Conservation (phyloP, 1,284 basidiomycete genomes). For the Malassezia psittaci region DNA sequence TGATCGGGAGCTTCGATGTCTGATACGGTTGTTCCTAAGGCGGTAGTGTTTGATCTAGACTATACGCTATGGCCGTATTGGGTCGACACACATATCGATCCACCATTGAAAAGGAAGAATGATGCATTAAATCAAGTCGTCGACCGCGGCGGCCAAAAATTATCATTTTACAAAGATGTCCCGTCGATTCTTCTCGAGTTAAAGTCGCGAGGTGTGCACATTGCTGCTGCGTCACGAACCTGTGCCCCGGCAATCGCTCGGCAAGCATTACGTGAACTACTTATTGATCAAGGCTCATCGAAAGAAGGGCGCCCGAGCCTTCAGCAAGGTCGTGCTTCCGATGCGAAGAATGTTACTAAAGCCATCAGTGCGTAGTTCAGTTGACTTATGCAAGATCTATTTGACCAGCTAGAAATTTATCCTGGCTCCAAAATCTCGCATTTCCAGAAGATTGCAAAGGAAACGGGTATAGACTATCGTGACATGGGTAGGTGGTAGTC, state of each 20-base stretch:
- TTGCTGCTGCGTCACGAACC: slow-evolving; percentile 38
- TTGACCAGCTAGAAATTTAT: slow-evolving; percentile 41
- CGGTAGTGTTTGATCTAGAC: slow-evolving; percentile 41
- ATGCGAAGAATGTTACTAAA: slow-evolving; percentile 12
- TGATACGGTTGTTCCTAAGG: slow-evolving; percentile 19
- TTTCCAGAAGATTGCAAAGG: slow-evolving; percentile 27
- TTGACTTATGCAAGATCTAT: slow-evolving; percentile 17
- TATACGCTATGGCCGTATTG: slow-evolving; percentile 45
- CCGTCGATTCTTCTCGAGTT: slow-evolving; percentile 35
- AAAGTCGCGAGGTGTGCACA: slow-evolving; percentile 15
- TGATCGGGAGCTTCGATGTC: neutral
- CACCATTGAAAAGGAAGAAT: slow-evolving; percentile 25
- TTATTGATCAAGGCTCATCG: slow-evolving; percentile 19
- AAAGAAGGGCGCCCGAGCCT: slow-evolving; percentile 6
- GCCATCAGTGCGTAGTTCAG: slow-evolving; percentile 16
- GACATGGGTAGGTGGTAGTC: slow-evolving; percentile 28
- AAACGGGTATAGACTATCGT: slow-evolving; percentile 29
- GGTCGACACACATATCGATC: slow-evolving; percentile 41
- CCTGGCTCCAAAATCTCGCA: slow-evolving; percentile 42
- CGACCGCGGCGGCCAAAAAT: slow-evolving; percentile 22
- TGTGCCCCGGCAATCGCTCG: slow-evolving; percentile 30
- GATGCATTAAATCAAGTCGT: slow-evolving; percentile 29
- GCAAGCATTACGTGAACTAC: slow-evolving; percentile 33
- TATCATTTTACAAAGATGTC: slow-evolving; percentile 37
- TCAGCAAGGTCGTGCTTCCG: neutral